These are phyloP conservation scores for Pythium monospermum DNA, from an alignment of 352 stramenopile species.

Conservation along the genomic window DNA sequence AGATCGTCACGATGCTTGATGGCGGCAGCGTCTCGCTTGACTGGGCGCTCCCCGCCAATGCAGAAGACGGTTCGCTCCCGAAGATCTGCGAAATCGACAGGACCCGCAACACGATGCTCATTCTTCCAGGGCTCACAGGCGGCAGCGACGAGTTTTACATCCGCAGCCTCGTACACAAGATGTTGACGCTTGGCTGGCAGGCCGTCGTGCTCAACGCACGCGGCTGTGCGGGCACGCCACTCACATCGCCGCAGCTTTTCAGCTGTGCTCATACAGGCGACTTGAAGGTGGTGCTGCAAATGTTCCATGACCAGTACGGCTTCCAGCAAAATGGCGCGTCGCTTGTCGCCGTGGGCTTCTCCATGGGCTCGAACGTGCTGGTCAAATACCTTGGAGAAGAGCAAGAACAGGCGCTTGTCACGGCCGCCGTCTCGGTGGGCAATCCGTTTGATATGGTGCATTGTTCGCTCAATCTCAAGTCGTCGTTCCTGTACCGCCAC, in stretches of 20 bases:
- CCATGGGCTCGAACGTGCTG: slow-evolving; percentile 67
- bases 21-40: slow-evolving; percentile 73
- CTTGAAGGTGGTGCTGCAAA: slow-evolving; percentile 38
- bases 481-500: slow-evolving; percentile 43
- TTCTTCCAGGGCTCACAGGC: slow-evolving; percentile 55
- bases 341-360: slow-evolving; percentile 58
- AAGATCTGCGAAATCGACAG: slow-evolving; percentile 26
- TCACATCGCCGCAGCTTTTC: slow-evolving; percentile 59
- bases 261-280: slow-evolving; percentile 71
- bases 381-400: slow-evolving; percentile 78
- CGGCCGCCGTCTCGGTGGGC: slow-evolving; percentile 56
- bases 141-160: slow-evolving; percentile 70
- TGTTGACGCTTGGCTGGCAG: slow-evolving; percentile 49
- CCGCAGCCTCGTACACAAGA: slow-evolving; percentile 33
- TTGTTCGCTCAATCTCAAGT: slow-evolving; percentile 39
- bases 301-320: slow-evolving; percentile 35
- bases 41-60: slow-evolving; percentile 45
- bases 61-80: slow-evolving; percentile 8
- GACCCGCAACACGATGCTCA: slow-evolving; percentile 33
- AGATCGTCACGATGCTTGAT: slow-evolving; percentile 52
- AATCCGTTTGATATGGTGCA: slow-evolving; percentile 65
- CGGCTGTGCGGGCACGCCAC: slow-evolving; percentile 54
- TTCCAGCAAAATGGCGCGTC: slow-evolving; percentile 28
- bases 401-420: slow-evolving; percentile 28
- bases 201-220: slow-evolving; percentile 71